Conservation (phyloP, 176 grass and related monocot genomes). For the Canna indica region DNA sequence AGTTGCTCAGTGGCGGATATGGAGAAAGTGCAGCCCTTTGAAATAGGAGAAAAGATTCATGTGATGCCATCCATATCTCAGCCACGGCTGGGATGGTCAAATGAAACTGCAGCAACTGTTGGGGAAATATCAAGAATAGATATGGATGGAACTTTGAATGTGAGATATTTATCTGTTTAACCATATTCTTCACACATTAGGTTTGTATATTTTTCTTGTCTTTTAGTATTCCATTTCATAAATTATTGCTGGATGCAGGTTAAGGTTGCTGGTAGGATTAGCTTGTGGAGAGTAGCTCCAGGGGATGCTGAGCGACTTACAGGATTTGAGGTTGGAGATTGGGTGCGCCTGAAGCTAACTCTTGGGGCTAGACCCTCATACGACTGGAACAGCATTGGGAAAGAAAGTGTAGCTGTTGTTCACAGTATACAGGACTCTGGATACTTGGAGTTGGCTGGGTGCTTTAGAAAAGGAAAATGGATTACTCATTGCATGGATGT, state of each 20-base stretch:
- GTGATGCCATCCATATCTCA: conserved; percentile 72
- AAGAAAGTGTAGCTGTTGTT: conserved; percentile 76
- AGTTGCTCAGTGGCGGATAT: conserved; percentile 83
- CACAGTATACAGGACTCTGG: conserved; percentile 97
- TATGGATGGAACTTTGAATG: conserved; percentile 97
- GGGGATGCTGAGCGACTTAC: conserved; percentile 97
- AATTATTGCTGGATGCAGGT: conserved; percentile 30
- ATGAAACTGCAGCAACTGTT: conserved; percentile 93
- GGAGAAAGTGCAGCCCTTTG: conserved; percentile 79
- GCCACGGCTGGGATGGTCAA: conserved; percentile 90
- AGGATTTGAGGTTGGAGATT: conserved; percentile 96
- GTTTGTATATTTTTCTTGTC: not conserved
- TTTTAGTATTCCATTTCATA: not conserved
- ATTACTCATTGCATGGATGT: conserved; percentile 86
- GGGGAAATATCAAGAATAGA: conserved; percentile 80
- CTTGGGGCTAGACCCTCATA: conserved; percentile 75
- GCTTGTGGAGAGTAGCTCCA: conserved; percentile 96
- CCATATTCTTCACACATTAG: not conserved
- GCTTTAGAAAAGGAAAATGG: conserved; percentile 95
- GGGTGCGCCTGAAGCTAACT: conserved; percentile 79
- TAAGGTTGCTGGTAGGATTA: conserved; percentile 83
- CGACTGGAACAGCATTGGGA: conserved; percentile 88
- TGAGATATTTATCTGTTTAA: conserved; percentile 22
- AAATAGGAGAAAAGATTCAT: conserved; percentile 84
- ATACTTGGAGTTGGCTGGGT: conserved; percentile 88